Evolutionary conservation across 306 rosid species (phyloP), one percentile per base, ranked within the genome.

Genomic region (Acacia acuminata): DNA sequence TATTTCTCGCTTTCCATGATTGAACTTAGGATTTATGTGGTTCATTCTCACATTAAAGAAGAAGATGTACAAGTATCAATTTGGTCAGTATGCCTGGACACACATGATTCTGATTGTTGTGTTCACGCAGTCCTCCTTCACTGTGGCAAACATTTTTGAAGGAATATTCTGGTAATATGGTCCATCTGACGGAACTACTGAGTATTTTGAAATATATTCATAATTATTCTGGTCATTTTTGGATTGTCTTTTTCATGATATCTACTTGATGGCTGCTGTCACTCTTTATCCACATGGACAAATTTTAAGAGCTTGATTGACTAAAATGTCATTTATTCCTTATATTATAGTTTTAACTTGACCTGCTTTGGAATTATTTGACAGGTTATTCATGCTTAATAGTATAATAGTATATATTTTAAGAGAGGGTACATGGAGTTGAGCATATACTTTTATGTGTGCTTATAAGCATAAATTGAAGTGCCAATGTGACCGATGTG

Each of bases 51-150:
- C 99, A 40, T 83, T 96, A 77, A 96, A 96, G 88, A 96, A 94
- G 97, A 96, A 91, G 91, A 92, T 94, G 99, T 94, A 94, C 87
- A 96, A 96, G 90, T 96, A 96, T 90, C 98, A 96, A 84, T 96
- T 96, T 90, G 94, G 99, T 86, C 98, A 96, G 94, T 96, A 91
- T 92, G 98, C 99, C 73, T 96, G 99, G 99, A 96, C 99, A 16
- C 97, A 96, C 84, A 96, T 96, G 99, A 96, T 96, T 89, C 90
- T 96, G 67, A 92, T 94, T 73, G 93, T 92, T 45, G 98, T 96
- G 86, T 96, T 96, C 87, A 89, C 94, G 20, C 99, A 96, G 84
- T 96, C 99, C 56, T 90, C 99, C 77, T 94, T 96, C 89, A 91
- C 98, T 1, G 99, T 96, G 79, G 98, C 99, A 70, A 96, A 90